phyloP scores from a whole-genome alignment of 768 basidiomycete species.

The Panaeolus cyanescens region DNA sequence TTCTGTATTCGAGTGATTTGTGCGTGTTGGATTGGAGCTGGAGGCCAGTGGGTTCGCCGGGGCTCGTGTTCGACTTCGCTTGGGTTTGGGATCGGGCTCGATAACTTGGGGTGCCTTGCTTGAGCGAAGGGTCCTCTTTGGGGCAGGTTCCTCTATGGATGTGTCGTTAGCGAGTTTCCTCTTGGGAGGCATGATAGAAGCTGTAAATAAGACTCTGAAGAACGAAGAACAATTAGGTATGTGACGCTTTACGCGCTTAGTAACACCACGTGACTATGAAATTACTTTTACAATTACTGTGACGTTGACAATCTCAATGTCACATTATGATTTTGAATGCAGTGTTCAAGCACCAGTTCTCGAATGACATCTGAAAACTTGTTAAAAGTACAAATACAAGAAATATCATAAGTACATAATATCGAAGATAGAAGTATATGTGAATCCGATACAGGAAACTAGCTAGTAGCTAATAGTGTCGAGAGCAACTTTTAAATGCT shows the following conservation, averaged over 20 bases:
- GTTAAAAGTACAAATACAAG: too few relatives aligned
- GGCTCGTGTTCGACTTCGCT: not conserved
- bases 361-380: too few relatives aligned
- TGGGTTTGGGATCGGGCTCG: not conserved
- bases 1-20: not conserved
- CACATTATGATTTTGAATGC: too few relatives aligned
- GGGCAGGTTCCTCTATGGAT: slow-evolving; percentile 1
- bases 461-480: too few relatives aligned
- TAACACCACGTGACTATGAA: not conserved
- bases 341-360: too few relatives aligned
- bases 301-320: not conserved
- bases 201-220: too few relatives aligned
- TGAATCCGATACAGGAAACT: too few relatives aligned
- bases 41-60: not conserved
- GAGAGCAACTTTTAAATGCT: too few relatives aligned
- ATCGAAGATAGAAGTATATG: too few relatives aligned
- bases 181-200: slow-evolving; percentile 40
- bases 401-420: too few relatives aligned
- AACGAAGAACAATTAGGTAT: too few relatives aligned
- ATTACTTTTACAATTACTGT: not conserved
- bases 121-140: slow-evolving; percentile 8
- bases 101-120: not conserved
- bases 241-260: not conserved
- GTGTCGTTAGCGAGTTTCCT: slow-evolving; percentile 33
- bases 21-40: not conserved